phyloP scores from a whole-genome alignment of 2,329 filamentous ascomycete species.

The Pseudocercospora fuligena region DNA sequence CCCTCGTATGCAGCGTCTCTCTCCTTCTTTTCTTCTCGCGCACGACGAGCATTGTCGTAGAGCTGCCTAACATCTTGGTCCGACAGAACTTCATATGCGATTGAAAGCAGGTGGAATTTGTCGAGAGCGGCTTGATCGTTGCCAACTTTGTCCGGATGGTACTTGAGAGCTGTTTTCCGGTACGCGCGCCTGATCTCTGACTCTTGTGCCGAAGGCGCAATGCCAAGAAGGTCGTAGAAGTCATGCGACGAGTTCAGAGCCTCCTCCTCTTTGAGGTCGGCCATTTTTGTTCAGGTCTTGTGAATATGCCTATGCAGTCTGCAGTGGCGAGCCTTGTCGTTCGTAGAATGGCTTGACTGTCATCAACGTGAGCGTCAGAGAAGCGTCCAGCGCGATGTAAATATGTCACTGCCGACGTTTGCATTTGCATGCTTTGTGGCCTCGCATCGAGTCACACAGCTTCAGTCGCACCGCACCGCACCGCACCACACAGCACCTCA shows the following conservation, averaged over 20 bases:
- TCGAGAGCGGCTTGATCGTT: constrained; percentile 65
- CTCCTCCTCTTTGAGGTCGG: constrained; percentile 49
- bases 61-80: constrained; percentile 71
- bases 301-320: too few species aligned
- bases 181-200: constrained; percentile 83
- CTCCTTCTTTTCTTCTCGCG: constrained; percentile 69
- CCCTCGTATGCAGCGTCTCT: constrained; percentile 76
- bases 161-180: constrained; percentile 82
- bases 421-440: background rate
- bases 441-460: background rate
- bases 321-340: background rate
- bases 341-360: too few species aligned
- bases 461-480: background rate
- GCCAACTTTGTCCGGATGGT: constrained; percentile 90
- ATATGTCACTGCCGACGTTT: background rate
- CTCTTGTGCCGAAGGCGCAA: constrained; percentile 67
- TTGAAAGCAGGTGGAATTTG: constrained; percentile 83
- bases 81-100: constrained; percentile 82
- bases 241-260: constrained; percentile 57
- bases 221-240: constrained; percentile 76
- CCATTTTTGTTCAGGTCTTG: background rate
- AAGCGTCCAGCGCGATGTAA: background rate
- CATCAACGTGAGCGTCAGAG: background rate
- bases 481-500: too few species aligned
- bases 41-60: constrained; percentile 78